phyloP scores from a whole-genome alignment of 2,329 filamentous ascomycete species.

The Aspergillus aculeatinus region DNA sequence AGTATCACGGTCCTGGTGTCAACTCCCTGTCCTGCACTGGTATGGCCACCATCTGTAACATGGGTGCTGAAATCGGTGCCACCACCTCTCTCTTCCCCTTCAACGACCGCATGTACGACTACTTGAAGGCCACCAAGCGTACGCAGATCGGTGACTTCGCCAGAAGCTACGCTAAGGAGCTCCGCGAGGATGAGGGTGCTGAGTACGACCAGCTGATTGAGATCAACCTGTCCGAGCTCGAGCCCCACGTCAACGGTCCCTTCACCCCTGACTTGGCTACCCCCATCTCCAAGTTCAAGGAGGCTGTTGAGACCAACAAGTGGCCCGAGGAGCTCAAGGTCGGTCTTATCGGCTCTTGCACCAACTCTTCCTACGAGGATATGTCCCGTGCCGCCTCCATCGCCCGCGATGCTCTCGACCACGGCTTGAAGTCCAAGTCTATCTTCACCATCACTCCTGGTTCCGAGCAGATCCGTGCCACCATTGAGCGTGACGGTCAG shows the following conservation, averaged over 20 bases:
- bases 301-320: conserved; percentile 87
- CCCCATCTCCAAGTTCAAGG: conserved; percentile 95
- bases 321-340: conserved; percentile 98
- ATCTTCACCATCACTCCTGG: conserved; percentile 94
- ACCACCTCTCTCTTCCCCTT: conserved; percentile 97
- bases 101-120: conserved; percentile 97
- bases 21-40: conserved; percentile 76
- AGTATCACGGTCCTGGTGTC: conserved; percentile 65
- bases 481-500: conserved; percentile 86
- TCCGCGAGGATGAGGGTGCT: conserved; percentile 82
- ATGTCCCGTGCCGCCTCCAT: conserved; percentile 94
- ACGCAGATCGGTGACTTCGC: conserved; percentile 87
- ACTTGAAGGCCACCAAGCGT: conserved; percentile 88
- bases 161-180: conserved; percentile 77
- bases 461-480: conserved; percentile 94
- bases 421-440: conserved; percentile 91
- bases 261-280: conserved; percentile 98
- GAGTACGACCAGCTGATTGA: conserved; percentile 96
- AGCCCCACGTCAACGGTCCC: conserved; percentile 97
- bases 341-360: conserved; percentile 96
- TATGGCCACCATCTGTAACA: conserved; percentile 77
- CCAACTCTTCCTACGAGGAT: conserved; percentile 84
- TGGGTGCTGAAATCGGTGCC: conserved; percentile 65
- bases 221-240: conserved; percentile 90
- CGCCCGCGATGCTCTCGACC: conserved; percentile 82